Evolutionary conservation across 2,329 filamentous ascomycete species (phyloP).

Genomic region (Colletotrichum musicola): DNA sequence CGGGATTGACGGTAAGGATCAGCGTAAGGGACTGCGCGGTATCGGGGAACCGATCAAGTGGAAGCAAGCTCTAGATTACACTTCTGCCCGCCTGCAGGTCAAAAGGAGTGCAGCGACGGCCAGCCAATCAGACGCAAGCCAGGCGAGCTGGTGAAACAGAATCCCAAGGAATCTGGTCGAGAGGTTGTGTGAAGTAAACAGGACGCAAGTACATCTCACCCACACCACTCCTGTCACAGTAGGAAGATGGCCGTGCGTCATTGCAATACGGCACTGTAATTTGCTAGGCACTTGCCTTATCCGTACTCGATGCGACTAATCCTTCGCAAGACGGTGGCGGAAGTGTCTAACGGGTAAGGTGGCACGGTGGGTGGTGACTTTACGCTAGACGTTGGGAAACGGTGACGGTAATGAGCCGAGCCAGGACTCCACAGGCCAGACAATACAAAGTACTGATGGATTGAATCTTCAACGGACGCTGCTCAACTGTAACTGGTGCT

Average conservation of each 20-base stretch:
- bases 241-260: no score
- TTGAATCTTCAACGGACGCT: no score
- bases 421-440: not conserved
- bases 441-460: no score
- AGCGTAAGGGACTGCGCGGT: slow-evolving; percentile 22
- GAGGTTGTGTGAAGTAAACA: slow-evolving; percentile 26
- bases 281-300: no score
- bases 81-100: slow-evolving; percentile 34
- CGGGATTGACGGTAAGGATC: slow-evolving; percentile 32
- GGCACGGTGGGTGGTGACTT: no score
- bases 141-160: slow-evolving; percentile 41
- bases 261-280: no score
- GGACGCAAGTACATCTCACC: not conserved
- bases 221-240: no score
- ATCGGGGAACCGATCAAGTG: not conserved
- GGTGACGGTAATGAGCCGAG: not conserved
- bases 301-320: no score
- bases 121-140: slow-evolving; percentile 33
- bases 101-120: slow-evolving; percentile 39
- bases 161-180: slow-evolving; percentile 35
- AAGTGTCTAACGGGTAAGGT: no score
- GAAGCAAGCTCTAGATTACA: slow-evolving; percentile 7
- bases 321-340: no score
- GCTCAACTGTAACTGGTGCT: no score
- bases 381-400: not conserved